Conservation (phyloP, 1,284 basidiomycete species). For the Sporisorium exsertum region DNA sequence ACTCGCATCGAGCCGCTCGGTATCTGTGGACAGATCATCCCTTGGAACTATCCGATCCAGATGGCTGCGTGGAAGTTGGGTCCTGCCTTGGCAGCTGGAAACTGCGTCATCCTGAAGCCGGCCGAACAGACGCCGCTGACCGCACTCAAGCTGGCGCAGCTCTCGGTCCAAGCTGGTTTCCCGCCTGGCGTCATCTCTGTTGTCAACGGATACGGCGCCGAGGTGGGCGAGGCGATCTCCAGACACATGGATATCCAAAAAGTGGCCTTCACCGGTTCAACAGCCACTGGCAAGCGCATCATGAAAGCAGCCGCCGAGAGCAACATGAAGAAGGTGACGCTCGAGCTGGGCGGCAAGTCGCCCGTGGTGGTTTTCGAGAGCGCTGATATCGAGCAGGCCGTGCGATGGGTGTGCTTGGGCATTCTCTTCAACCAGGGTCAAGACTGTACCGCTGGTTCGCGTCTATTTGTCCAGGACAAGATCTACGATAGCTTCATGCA, state of each 20-base stretch:
- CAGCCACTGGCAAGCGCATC: slow-evolving; percentile 78
- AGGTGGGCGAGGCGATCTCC: slow-evolving; percentile 78
- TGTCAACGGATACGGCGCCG: slow-evolving; percentile 82
- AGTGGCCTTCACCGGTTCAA: slow-evolving; percentile 74
- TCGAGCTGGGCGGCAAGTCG: slow-evolving; percentile 84
- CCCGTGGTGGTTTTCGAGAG: slow-evolving; percentile 82
- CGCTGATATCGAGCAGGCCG: slow-evolving; percentile 71
- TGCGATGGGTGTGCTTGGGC: slow-evolving; percentile 79
- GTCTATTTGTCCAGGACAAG: slow-evolving; percentile 78
- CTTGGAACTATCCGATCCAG: slow-evolving; percentile 77
- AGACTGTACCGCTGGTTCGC: slow-evolving; percentile 77
- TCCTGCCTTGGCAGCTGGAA: slow-evolving; percentile 70
- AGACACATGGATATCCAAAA: slow-evolving; percentile 78
- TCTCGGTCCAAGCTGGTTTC: slow-evolving; percentile 82
- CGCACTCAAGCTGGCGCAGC: slow-evolving; percentile 78
- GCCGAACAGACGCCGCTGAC: slow-evolving; percentile 80
- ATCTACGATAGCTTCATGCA: slow-evolving; percentile 77
- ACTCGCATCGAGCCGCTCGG: slow-evolving; percentile 91
- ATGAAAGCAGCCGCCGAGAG: slow-evolving; percentile 87
- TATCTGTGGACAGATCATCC: slow-evolving; percentile 73
- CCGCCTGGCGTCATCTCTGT: slow-evolving; percentile 79
- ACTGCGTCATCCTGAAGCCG: slow-evolving; percentile 73
- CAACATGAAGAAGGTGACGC: slow-evolving; percentile 82
- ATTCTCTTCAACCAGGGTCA: slow-evolving; percentile 76
- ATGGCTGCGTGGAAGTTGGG: slow-evolving; percentile 73